These are phyloP conservation scores for Candida alai DNA, from an alignment of 805 yeast species.

Conservation along the genomic window DNA sequence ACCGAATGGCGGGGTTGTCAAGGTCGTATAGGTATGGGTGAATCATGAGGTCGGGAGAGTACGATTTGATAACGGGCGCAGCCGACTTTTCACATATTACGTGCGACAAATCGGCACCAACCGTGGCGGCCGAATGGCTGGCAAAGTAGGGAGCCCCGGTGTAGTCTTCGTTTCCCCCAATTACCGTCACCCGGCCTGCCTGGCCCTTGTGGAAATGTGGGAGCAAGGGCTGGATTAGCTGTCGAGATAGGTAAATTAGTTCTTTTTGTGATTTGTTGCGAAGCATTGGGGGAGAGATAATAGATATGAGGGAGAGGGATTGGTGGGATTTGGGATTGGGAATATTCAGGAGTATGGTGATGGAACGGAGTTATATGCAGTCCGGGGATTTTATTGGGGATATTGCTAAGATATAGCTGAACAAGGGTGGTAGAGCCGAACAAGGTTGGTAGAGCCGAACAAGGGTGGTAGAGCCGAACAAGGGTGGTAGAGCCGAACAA, in stretches of 20 bases:
- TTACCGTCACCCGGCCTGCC: conserved; percentile 77
- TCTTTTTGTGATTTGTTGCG: conserved; percentile 36
- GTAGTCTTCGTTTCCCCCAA: conserved; percentile 94
- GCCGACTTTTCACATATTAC: conserved; percentile 82
- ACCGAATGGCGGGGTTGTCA: conserved; percentile 24
- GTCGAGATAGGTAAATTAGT: conserved; percentile 45
- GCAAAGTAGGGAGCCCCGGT: conserved; percentile 97
- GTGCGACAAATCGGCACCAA: conserved; percentile 89
- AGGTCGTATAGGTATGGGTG: conserved; percentile 79
- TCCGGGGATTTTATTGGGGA: no score
- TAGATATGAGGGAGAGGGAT: no score
- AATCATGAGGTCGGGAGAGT: conserved; percentile 93
- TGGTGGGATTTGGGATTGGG: no score
- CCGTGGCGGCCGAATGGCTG: conserved; percentile 75
- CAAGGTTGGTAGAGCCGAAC: no score
- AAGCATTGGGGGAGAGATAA: conserved; percentile 16
- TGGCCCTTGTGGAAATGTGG: conserved; percentile 85
- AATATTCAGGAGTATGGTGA: no score
- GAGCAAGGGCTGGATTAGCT: conserved; percentile 71
- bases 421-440: no score
- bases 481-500: no score
- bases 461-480: no score
- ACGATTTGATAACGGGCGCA: conserved; percentile 75
- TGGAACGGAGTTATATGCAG: no score
- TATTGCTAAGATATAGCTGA: no score